Evolutionary conservation across 345 rosid species (phyloP).

Genomic region (Murraya paniculata): DNA sequence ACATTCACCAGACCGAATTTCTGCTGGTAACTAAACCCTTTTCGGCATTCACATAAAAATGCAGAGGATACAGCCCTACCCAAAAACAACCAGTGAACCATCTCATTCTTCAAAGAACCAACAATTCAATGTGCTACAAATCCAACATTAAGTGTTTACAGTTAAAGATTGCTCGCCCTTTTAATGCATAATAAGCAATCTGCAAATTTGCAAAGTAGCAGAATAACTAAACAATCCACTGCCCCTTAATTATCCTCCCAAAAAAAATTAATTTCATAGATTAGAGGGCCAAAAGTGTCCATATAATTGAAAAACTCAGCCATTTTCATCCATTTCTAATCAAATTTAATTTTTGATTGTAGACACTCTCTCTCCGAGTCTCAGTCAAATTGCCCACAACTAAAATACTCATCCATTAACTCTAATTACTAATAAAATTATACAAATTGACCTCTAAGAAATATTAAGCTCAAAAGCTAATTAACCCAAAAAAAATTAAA

Average conservation of each 20-base stretch:
- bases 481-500: too few relatives aligned
- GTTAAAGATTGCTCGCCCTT: not conserved
- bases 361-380: too few relatives aligned
- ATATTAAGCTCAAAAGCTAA: not conserved
- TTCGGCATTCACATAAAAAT: slow-evolving; percentile 29
- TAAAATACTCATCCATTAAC: not conserved
- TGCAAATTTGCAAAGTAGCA: too few relatives aligned
- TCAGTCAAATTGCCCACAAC: not conserved
- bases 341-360: too few relatives aligned
- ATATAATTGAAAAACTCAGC: too few relatives aligned
- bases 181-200: not conserved
- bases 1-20: slow-evolving; percentile 59
- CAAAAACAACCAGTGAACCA: slow-evolving; percentile 34
- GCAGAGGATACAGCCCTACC: slow-evolving; percentile 13
- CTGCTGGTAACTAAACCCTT: slow-evolving; percentile 49
- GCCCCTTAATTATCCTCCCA: too few relatives aligned
- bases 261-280: too few relatives aligned
- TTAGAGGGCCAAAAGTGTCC: too few relatives aligned
- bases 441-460: not conserved
- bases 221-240: too few relatives aligned
- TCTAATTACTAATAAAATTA: not conserved
- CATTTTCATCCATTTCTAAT: too few relatives aligned
- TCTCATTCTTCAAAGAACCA: slow-evolving; percentile 15
- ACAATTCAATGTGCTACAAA: not conserved
- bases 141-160: not conserved